A percentile compares a stretch with the other conserved stretches of the same genome.
Conservation (phyloP, 106 monocot genomes). For the Vanilla planifolia region DNA sequence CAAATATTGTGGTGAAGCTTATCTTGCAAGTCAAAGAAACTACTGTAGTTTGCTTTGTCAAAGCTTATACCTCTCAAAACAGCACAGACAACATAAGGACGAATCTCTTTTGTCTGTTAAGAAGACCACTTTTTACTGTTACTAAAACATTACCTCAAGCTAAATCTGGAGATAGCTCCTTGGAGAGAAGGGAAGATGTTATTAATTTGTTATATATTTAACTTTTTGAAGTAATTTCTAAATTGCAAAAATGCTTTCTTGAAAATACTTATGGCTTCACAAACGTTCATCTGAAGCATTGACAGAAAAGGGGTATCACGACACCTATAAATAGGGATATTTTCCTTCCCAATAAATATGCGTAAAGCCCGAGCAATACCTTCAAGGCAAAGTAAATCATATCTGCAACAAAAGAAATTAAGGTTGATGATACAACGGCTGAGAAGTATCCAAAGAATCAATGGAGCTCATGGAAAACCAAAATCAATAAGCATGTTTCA, state of each 20-base stretch:
- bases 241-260: background rate
- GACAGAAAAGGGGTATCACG: constrained; percentile 32
- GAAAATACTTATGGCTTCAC: constrained; percentile 6
- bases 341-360: constrained; percentile 61
- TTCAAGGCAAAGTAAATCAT: constrained; percentile 90
- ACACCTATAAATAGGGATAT: constrained; percentile 50
- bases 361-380: constrained; percentile 87
- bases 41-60: constrained; percentile 77
- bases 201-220: too few species aligned
- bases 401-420: constrained; percentile 31
- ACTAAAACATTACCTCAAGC: background rate
- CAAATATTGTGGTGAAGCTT: constrained; percentile 98
- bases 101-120: constrained; percentile 63
- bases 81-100: constrained; percentile 89
- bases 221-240: too few species aligned
- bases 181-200: background rate
- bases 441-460: background rate
- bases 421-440: background rate
- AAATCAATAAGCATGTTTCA: background rate
- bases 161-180: background rate
- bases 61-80: constrained; percentile 79
- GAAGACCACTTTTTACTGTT: background rate
- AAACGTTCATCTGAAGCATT: constrained; percentile 70
- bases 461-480: background rate
- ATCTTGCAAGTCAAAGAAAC: constrained; percentile 96